Evolutionary conservation across 1,284 basidiomycete genomes (phyloP).

Genomic region (Cerioporus squamosus): DNA sequence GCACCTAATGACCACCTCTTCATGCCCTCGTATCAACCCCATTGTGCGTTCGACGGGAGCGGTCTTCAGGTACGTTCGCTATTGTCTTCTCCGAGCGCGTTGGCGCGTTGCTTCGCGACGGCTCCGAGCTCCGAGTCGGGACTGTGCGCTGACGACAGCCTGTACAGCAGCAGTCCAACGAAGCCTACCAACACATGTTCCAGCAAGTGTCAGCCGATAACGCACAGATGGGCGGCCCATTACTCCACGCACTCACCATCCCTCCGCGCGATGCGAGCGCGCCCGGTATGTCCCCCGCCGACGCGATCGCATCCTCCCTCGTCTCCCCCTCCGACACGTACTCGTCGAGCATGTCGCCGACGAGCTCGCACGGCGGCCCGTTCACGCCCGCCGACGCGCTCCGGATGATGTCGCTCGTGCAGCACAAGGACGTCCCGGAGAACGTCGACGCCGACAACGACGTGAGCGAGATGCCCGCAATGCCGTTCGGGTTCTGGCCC

Average conservation of each 20-base stretch:
- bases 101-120: too few species aligned
- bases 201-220: conserved; percentile 27
- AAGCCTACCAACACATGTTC: conserved; percentile 53
- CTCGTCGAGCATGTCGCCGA: conserved; percentile 34
- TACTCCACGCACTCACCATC: conserved; percentile 45
- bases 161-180: conserved; percentile 28
- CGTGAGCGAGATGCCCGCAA: conserved; percentile 26
- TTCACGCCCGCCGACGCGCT: conserved; percentile 34
- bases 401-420: conserved; percentile 29
- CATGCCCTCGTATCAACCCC: conserved; percentile 39
- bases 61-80: conserved; percentile 24
- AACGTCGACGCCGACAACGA: conserved; percentile 25
- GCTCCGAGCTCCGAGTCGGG: too few species aligned
- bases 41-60: conserved; percentile 43
- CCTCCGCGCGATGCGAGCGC: conserved; percentile 33
- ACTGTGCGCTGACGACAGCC: not conserved
- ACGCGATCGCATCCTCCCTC: conserved; percentile 42
- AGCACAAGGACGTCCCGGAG: conserved; percentile 24
- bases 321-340: conserved; percentile 38
- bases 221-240: conserved; percentile 25
- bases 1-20: conserved; percentile 37
- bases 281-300: conserved; percentile 34
- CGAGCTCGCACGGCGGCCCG: conserved; percentile 28
- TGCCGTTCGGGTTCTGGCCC: conserved; percentile 40
- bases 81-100: not conserved